A percentile compares a stretch with the other conserved stretches of the same genome.
Evolutionary conservation across 2,329 filamentous ascomycete species (phyloP).

Genomic region (Scopulariopsis brevicaulis): DNA sequence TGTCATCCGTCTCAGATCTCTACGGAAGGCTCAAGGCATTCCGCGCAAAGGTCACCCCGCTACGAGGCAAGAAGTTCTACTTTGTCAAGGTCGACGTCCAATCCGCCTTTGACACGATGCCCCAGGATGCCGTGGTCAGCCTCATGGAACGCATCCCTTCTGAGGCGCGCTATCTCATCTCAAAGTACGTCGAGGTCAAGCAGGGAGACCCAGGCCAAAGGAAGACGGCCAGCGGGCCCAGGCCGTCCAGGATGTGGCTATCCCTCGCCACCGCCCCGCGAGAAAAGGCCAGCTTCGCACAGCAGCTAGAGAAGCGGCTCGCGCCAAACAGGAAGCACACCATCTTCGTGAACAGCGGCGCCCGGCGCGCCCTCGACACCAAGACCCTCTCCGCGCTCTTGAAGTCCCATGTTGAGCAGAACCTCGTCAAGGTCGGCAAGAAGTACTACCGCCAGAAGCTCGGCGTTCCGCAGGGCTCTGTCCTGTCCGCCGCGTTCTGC

Average conservation of each 20-base stretch:
- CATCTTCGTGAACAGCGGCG: conserved; percentile 63
- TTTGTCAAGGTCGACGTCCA: conserved; percentile 91
- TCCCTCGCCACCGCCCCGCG: conserved; percentile 32
- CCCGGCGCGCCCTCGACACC: conserved; percentile 43
- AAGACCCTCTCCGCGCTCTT: conserved; percentile 58
- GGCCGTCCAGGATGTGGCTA: conserved; percentile 36
- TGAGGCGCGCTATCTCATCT: conserved; percentile 55
- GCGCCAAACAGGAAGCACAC: conserved; percentile 47
- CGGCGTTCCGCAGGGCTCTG: conserved; percentile 88
- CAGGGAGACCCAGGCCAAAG: conserved; percentile 21
- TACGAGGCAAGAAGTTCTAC: conserved; percentile 41
- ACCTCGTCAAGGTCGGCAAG: conserved; percentile 81
- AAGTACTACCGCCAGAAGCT: conserved; percentile 77
- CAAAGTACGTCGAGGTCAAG: conserved; percentile 64
- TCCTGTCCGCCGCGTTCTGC: conserved; percentile 77
- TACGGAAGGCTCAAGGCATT: conserved; percentile 63
- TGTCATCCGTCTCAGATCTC: conserved; percentile 75
- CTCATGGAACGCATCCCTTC: conserved; percentile 49
- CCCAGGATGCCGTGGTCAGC: conserved; percentile 60
- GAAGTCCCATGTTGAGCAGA: conserved; percentile 68
- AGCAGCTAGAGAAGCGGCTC: conserved; percentile 27
- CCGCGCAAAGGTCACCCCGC: conserved; percentile 33
- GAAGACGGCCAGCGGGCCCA: conserved; percentile 10
- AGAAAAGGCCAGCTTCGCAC: conserved; percentile 30
- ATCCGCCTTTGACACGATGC: conserved; percentile 91